A percentile compares a stretch with the other conserved stretches of the same genome.
phyloP scores from a whole-genome alignment of 2,329 filamentous ascomycete species.

The Penicillium sp. region DNA sequence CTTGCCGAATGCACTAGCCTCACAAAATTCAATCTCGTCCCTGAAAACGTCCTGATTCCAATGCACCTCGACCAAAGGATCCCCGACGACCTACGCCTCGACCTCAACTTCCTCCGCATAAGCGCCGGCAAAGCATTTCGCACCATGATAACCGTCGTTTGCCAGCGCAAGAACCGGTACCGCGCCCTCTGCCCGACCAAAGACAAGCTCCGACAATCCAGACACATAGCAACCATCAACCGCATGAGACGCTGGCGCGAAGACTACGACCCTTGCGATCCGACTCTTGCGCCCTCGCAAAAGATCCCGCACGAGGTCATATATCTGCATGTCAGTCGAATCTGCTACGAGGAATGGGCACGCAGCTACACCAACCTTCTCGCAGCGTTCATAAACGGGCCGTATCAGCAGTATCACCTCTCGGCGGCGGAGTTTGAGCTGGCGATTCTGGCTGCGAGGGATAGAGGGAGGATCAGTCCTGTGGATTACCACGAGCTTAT shows the following conservation, averaged over 20 bases:
- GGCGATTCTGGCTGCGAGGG: conserved; percentile 21
- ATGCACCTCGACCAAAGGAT: background rate
- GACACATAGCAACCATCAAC: conserved; percentile 30
- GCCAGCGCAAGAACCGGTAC: conserved; percentile 25
- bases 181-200: conserved; percentile 31
- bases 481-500: background rate
- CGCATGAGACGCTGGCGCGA: conserved; percentile 33
- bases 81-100: background rate
- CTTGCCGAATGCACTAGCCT: background rate
- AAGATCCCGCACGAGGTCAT: conserved; percentile 35
- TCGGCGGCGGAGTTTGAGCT: conserved; percentile 11
- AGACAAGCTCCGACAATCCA: background rate
- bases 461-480: background rate
- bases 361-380: conserved; percentile 11
- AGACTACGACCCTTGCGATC: conserved; percentile 17
- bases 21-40: background rate
- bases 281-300: conserved; percentile 25
- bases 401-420: conserved; percentile 2
- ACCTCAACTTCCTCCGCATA: background rate
- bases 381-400: conserved; percentile 9
- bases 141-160: background rate
- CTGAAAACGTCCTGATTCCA: background rate
- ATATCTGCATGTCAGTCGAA: conserved; percentile 28
- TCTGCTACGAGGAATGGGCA: conserved; percentile 26
- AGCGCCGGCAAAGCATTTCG: background rate